phyloP scores from a whole-genome alignment of 139 green algal genomes.

The Ulvella scutata region DNA sequence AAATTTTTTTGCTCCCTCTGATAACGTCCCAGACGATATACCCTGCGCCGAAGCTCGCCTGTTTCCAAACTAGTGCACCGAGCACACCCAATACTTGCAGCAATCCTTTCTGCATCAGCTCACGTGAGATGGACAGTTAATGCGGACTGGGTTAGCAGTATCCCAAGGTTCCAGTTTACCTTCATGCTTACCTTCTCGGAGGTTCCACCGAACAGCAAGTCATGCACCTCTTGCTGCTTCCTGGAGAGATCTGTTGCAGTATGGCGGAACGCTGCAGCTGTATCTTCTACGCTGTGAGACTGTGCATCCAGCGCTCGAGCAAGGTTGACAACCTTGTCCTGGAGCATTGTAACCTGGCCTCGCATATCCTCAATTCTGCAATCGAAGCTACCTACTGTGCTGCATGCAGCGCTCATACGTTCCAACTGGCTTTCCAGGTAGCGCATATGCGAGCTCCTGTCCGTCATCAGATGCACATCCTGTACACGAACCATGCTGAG shows the following conservation, averaged over 20 bases:
- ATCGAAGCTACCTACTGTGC: background rate
- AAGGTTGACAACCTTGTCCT: conserved; percentile 3
- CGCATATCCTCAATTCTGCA: background rate
- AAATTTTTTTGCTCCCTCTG: background rate
- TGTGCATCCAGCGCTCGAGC: background rate
- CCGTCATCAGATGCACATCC: background rate
- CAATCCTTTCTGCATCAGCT: too few species aligned
- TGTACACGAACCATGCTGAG: too few species aligned
- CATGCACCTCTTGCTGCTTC: background rate
- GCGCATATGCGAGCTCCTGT: background rate
- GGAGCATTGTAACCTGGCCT: background rate
- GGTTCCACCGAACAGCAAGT: background rate
- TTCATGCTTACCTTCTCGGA: too few species aligned
- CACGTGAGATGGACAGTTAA: too few species aligned
- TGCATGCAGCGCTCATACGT: background rate
- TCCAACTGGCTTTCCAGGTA: background rate
- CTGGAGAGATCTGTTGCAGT: background rate
- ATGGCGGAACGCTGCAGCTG: background rate
- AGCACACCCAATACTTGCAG: too few species aligned
- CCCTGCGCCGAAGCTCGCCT: too few species aligned
- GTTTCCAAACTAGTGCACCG: too few species aligned
- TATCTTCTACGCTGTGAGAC: background rate
- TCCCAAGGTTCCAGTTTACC: too few species aligned
- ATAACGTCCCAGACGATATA: background rate
- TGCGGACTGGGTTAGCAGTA: too few species aligned